Evolutionary conservation across 331 rosid genomes (phyloP).

Genomic region (Prunus yedoensis): DNA sequence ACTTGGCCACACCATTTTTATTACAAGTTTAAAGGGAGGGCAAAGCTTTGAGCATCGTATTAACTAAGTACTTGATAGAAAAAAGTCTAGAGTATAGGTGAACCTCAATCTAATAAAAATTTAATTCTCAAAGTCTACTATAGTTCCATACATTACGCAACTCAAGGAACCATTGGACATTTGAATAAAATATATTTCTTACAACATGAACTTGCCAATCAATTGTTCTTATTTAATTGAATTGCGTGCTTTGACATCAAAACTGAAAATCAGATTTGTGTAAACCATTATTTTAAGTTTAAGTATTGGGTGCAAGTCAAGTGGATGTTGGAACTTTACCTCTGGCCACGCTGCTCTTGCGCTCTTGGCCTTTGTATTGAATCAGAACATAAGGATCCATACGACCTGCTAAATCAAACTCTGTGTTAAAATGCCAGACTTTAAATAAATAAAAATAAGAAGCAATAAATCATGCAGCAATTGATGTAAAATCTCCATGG

Average conservation of each 20-base stretch:
- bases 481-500: not conserved
- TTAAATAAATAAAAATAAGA: not conserved
- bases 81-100: too few species aligned
- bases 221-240: not conserved
- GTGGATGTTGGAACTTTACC: conserved; percentile 27
- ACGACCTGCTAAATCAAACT: conserved; percentile 37
- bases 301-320: not conserved
- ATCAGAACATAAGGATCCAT: conserved; percentile 82
- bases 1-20: not conserved
- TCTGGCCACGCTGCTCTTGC: conserved; percentile 61
- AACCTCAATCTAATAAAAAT: not conserved
- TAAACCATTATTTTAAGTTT: not conserved
- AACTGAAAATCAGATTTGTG: not conserved
- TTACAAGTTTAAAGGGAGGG: not conserved
- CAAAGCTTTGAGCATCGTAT: not conserved
- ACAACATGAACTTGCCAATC: not conserved
- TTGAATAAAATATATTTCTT: not conserved
- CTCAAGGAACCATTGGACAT: not conserved
- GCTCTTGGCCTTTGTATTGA: conserved; percentile 82
- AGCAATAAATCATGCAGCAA: not conserved
- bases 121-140: conserved; percentile 3
- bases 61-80: not conserved
- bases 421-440: not conserved
- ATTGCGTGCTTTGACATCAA: not conserved
- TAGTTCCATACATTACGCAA: not conserved